phyloP scores from a whole-genome alignment of 2,329 filamentous ascomycete species.

The Aspergillus fischeri region DNA sequence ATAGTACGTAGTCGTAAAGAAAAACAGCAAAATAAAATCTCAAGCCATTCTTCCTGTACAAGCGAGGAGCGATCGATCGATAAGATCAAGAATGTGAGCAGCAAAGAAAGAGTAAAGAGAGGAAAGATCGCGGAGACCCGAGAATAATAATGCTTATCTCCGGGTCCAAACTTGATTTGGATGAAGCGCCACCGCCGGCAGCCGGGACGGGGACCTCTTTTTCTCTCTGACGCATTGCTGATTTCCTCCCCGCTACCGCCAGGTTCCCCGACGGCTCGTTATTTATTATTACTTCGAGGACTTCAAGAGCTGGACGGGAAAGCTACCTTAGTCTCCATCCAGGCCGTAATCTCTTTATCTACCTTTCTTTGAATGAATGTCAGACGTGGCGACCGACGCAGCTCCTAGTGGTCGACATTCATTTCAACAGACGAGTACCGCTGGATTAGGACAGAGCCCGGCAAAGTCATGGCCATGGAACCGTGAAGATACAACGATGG shows the following conservation, averaged over 20 bases:
- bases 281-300: neutral
- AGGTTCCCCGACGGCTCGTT: neutral
- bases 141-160: constrained; percentile 12
- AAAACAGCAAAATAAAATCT: neutral
- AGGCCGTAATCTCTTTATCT: neutral
- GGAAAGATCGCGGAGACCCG: neutral
- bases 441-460: constrained; percentile 6
- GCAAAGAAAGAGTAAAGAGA: neutral
- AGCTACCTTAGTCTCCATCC: neutral
- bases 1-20: neutral
- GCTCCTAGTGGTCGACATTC: constrained; percentile 22
- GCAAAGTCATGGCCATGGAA: constrained; percentile 28
- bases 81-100: neutral
- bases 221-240: constrained; percentile 17
- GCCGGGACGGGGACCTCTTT: constrained; percentile 13
- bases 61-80: neutral
- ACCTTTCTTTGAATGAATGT: constrained; percentile 22
- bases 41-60: neutral
- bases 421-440: constrained; percentile 11
- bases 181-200: constrained; percentile 22
- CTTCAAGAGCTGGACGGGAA: neutral
- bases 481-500: constrained; percentile 33
- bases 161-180: constrained; percentile 9
- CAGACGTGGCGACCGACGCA: constrained; percentile 18
- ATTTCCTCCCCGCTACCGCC: neutral